Percentiles rank a stretch among this genome's conserved stretches.
Conservation (phyloP, 2,329 filamentous ascomycete genomes). For the Orbilia javanica region DNA sequence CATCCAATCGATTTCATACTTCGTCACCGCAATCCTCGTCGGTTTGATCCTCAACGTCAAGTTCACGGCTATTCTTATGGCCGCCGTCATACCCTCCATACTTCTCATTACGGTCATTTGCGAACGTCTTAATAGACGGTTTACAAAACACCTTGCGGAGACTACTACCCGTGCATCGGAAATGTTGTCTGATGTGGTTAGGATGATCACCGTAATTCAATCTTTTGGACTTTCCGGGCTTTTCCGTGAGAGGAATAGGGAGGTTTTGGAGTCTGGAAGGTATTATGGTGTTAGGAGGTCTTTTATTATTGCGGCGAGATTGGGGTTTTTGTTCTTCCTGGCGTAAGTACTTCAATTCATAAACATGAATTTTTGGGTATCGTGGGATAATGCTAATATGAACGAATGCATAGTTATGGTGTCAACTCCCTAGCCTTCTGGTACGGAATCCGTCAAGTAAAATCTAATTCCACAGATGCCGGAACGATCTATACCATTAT, state of each 20-base stretch:
- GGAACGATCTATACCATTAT: conserved; percentile 75
- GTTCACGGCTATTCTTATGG: conserved; percentile 74
- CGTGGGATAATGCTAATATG: neutral
- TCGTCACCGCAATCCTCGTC: conserved; percentile 76
- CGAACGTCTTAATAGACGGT: conserved; percentile 68
- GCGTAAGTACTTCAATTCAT: conserved; percentile 66
- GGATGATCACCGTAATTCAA: conserved; percentile 68
- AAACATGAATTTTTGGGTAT: neutral
- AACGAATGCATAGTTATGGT: conserved; percentile 67
- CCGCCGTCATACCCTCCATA: conserved; percentile 69
- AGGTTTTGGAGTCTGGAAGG: conserved; percentile 38
- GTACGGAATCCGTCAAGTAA: conserved; percentile 73
- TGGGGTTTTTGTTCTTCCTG: conserved; percentile 76
- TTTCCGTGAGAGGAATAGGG: conserved; percentile 43
- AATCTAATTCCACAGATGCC: conserved; percentile 64
- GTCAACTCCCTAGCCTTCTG: conserved; percentile 77
- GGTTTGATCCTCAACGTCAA: conserved; percentile 75
- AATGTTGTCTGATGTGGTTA: conserved; percentile 67
- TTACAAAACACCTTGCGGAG: conserved; percentile 65
- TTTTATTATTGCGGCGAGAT: conserved; percentile 71
- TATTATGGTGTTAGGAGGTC: conserved; percentile 69
- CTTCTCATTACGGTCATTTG: conserved; percentile 65
- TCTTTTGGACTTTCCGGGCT: conserved; percentile 65
- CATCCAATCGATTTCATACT: conserved; percentile 74
- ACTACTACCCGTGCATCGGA: conserved; percentile 66